A percentile compares a stretch with the other conserved stretches of the same genome.
These are phyloP conservation scores for Musa itinerans DNA, from an alignment of 176 grass and related monocot species.

Conservation along the genomic window DNA sequence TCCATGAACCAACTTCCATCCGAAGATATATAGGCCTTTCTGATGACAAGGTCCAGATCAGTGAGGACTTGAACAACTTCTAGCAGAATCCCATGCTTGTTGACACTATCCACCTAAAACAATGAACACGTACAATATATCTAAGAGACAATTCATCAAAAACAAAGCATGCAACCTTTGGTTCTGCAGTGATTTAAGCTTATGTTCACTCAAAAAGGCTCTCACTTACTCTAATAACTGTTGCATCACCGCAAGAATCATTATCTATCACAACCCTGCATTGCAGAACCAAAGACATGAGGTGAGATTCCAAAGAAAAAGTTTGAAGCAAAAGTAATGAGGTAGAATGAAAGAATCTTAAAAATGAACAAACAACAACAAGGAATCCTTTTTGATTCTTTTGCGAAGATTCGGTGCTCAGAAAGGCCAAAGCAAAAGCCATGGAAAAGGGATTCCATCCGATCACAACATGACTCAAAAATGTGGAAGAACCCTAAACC, in stretches of 20 bases:
- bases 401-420: background rate
- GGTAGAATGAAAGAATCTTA: background rate
- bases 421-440: background rate
- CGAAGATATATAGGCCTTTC: constrained; percentile 69
- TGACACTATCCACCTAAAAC: constrained; percentile 55
- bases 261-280: constrained; percentile 64
- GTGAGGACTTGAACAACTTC: constrained; percentile 72
- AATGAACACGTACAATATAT: background rate
- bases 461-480: background rate
- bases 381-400: background rate
- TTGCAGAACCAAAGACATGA: background rate
- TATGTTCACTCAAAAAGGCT: background rate
- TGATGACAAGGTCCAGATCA: constrained; percentile 69
- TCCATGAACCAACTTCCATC: constrained; percentile 90
- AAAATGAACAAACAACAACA: background rate
- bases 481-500: too few species aligned
- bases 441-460: background rate
- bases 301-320: background rate
- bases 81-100: constrained; percentile 66
- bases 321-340: too few species aligned
- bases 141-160: background rate
- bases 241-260: constrained; percentile 37
- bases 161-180: background rate
- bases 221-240: constrained; percentile 48
- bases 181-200: background rate